Conservation (phyloP, 768 basidiomycete species). For the Lactifluus piperatus region DNA sequence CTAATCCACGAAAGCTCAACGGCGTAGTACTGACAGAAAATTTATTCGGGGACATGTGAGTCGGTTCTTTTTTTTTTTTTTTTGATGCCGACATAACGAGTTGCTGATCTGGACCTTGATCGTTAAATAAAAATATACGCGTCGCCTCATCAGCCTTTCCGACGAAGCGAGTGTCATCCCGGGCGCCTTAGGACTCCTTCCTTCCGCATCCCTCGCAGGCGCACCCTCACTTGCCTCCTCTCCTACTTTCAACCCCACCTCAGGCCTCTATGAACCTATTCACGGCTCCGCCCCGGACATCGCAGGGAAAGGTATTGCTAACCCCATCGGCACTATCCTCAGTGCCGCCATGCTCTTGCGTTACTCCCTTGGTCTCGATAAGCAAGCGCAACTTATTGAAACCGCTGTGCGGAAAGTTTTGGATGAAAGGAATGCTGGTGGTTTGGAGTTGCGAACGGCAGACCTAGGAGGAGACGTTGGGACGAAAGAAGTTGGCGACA, state of each 20-base stretch:
- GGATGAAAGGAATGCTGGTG: slow-evolving; percentile 60
- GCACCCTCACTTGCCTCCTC: slow-evolving; percentile 52
- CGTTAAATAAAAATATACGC: not conserved
- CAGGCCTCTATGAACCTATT: slow-evolving; percentile 95
- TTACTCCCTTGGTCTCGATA: slow-evolving; percentile 87
- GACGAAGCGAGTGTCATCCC: slow-evolving; percentile 97
- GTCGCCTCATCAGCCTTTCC: slow-evolving; percentile 71
- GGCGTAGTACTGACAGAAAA: slow-evolving; percentile 95
- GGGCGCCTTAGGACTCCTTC: slow-evolving; percentile 91
- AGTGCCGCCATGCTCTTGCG: slow-evolving; percentile 89
- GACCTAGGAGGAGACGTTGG: slow-evolving; percentile 76
- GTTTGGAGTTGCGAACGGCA: slow-evolving; percentile 69
- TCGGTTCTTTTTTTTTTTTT: slow-evolving; percentile 6
- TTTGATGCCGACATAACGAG: not conserved
- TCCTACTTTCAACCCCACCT: slow-evolving; percentile 62
- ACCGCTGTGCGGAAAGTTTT: slow-evolving; percentile 84
- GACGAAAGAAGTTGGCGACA: slow-evolving; percentile 79
- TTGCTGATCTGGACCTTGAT: not conserved
- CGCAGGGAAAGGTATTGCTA: slow-evolving; percentile 88
- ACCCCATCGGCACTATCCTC: slow-evolving; percentile 92
- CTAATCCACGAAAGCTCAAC: slow-evolving; percentile 85
- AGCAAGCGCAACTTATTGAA: slow-evolving; percentile 80
- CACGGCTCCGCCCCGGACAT: slow-evolving; percentile 95
- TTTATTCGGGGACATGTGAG: slow-evolving; percentile 95
- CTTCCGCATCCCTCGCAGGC: slow-evolving; percentile 92